These are phyloP conservation scores for Acer campestre DNA, from an alignment of 345 rosid genomes.

Conservation along the genomic window DNA sequence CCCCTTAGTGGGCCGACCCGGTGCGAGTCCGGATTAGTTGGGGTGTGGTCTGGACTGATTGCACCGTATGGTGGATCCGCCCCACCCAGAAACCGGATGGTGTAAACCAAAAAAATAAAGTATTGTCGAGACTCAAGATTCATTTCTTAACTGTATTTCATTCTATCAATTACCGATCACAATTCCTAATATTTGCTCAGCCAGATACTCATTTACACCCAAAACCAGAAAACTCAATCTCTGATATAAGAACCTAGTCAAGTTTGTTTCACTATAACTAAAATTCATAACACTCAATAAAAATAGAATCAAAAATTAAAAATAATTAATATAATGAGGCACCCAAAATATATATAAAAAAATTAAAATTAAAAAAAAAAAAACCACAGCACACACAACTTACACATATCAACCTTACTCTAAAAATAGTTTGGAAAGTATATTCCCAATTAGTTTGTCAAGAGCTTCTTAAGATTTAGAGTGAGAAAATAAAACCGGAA, in stretches of 20 bases:
- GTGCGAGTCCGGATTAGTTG: too few relatives aligned
- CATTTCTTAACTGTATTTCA: background rate
- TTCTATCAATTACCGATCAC: background rate
- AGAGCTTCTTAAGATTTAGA: background rate
- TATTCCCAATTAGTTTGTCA: background rate
- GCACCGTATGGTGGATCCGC: too few relatives aligned
- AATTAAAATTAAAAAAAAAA: background rate
- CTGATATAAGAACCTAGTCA: background rate
- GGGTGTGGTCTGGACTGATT: too few relatives aligned
- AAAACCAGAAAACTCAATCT: background rate
- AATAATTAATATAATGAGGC: background rate
- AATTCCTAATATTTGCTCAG: background rate
- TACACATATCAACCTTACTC: background rate
- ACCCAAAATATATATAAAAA: background rate
- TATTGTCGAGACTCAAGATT: background rate
- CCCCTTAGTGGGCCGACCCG: too few relatives aligned
- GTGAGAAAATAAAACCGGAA: background rate
- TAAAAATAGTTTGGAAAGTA: background rate
- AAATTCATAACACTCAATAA: background rate
- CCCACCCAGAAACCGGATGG: too few relatives aligned
- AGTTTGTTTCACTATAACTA: background rate
- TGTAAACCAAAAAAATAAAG: too few relatives aligned
- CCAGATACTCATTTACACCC: background rate
- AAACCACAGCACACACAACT: background rate
- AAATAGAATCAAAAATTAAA: background rate